Percentiles rank a stretch among this genome's conserved stretches.
phyloP scores from a whole-genome alignment of 805 yeast genomes.

The Zygoascus ofunaensis region DNA sequence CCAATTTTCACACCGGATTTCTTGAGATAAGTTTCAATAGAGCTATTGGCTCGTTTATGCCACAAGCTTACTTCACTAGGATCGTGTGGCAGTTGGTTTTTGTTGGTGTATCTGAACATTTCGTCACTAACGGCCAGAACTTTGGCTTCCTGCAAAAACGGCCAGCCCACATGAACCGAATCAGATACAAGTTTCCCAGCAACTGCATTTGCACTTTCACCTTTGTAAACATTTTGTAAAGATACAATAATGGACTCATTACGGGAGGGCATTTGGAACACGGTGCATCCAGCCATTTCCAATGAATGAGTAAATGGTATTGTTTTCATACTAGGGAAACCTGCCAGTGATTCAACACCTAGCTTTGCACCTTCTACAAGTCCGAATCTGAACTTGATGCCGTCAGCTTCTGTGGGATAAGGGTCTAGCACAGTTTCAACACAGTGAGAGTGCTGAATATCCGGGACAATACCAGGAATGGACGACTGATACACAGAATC shows the following conservation, averaged over 20 bases:
- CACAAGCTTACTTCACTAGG: conserved; percentile 42
- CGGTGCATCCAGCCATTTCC: conserved; percentile 52
- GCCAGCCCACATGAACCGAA: conserved; percentile 75
- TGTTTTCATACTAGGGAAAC: conserved; percentile 79
- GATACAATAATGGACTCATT: conserved; percentile 71
- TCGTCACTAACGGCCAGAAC: conserved; percentile 56
- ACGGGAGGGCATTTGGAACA: conserved; percentile 78
- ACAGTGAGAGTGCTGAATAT: conserved; percentile 73
- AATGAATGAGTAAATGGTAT: conserved; percentile 48
- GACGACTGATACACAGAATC: conserved; percentile 65
- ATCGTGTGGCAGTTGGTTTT: conserved; percentile 30
- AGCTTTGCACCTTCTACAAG: conserved; percentile 55
- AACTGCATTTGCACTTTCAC: conserved; percentile 46
- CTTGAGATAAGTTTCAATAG: conserved; percentile 38
- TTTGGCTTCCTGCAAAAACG: conserved; percentile 75
- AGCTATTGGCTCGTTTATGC: conserved; percentile 32
- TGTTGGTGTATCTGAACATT: conserved; percentile 35
- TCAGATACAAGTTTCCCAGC: conserved; percentile 54
- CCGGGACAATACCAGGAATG: conserved; percentile 63
- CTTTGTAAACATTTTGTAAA: conserved; percentile 38
- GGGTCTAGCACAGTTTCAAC: conserved; percentile 43
- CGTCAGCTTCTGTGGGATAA: conserved; percentile 2
- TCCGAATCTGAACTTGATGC: conserved; percentile 35
- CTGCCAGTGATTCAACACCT: conserved; percentile 71
- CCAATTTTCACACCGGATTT: conserved; percentile 52